A percentile compares a stretch with the other conserved stretches of the same genome.
Evolutionary conservation across 768 basidiomycete genomes (phyloP).

Genomic region (Serendipita sp.): DNA sequence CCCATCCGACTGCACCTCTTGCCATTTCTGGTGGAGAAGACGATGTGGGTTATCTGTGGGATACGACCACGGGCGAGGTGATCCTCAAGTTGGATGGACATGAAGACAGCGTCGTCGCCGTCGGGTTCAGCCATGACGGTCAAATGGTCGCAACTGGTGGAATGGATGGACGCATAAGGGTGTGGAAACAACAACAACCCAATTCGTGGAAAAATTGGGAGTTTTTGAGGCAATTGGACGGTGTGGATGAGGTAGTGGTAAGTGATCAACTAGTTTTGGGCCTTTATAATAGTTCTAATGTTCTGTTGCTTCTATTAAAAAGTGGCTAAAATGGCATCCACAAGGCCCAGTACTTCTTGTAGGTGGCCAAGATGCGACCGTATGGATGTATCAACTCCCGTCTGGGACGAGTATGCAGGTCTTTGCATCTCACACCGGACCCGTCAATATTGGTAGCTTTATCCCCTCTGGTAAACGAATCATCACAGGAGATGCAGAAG

Average conservation of each 20-base stretch:
- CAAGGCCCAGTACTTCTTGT: slow-evolving; percentile 77
- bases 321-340: slow-evolving; percentile 97
- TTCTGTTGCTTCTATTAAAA: neutral
- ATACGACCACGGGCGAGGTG: slow-evolving; percentile 62
- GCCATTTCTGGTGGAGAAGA: slow-evolving; percentile 92
- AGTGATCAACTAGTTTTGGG: slow-evolving; percentile 17
- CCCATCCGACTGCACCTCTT: slow-evolving; percentile 68
- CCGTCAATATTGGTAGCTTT: slow-evolving; percentile 78
- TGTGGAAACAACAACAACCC: slow-evolving; percentile 65
- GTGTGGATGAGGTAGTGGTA: slow-evolving; percentile 92
- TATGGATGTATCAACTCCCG: slow-evolving; percentile 97
- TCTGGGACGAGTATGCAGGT: slow-evolving; percentile 93
- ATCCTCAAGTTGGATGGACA: slow-evolving; percentile 82
- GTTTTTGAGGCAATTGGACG: slow-evolving; percentile 82
- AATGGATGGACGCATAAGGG: slow-evolving; percentile 88
- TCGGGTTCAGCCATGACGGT: slow-evolving; percentile 74
- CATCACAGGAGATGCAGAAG: slow-evolving; percentile 70
- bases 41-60: slow-evolving; percentile 88
- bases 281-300: neutral
- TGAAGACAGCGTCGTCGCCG: slow-evolving; percentile 71
- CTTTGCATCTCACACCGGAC: slow-evolving; percentile 74
- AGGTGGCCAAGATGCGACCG: slow-evolving; percentile 82
- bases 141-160: slow-evolving; percentile 91
- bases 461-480: slow-evolving; percentile 82
- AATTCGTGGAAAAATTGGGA: slow-evolving; percentile 62